Base-by-base conservation (phyloP, 2,329 filamentous ascomycete species). In the Epichloe brachyelytri region DNA sequence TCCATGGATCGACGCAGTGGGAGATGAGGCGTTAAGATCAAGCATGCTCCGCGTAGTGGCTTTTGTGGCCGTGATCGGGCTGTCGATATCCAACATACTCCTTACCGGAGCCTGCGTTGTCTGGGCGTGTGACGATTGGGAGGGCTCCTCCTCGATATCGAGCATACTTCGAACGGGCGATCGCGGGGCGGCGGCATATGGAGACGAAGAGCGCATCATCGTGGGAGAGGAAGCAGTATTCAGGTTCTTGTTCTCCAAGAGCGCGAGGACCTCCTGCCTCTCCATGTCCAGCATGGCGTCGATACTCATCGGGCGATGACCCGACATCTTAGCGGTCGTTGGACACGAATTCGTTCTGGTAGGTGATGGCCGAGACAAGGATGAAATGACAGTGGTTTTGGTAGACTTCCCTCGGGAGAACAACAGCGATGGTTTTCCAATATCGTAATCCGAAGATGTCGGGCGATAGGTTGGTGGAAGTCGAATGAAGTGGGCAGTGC, bases 241-340 rank as follows among this genome's bases (percentile, higher is more conserved):
- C 49, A 59, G 60, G 55, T 58, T 59, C 48, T 68, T 71, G 43
- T 75, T 76, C 64, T 85, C 82, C 41, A 88, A 72, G 54, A 88
- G 71, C 46, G 80, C 81, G 57, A 88, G 72, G 39, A 89, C 82
- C 68, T 88, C 85, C 55, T 76, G 74, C 55, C 85, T 78, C 72
- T 91, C 86, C 71, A 88, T 83, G 63, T 89, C 86, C 56, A 89
- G 74, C 57, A 83, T 79, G 46, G 83, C 79, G 68, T 88, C 86
- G 61, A 90, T 79, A 61, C 85, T 88, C 83, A 88, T 88, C 19
- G 72, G 70, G 48, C 68, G 67, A 47, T 62, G 56, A 38, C 55
- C 61, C 53, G 66, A 62, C 66, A 69, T 69, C 54, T 48, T 60
- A 58, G 50, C 50, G 53, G 43, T 34, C 8, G 17, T 36, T 22